phyloP scores from a whole-genome alignment of 495 filamentous ascomycete species.

The Aspergillus bridgeri region DNA sequence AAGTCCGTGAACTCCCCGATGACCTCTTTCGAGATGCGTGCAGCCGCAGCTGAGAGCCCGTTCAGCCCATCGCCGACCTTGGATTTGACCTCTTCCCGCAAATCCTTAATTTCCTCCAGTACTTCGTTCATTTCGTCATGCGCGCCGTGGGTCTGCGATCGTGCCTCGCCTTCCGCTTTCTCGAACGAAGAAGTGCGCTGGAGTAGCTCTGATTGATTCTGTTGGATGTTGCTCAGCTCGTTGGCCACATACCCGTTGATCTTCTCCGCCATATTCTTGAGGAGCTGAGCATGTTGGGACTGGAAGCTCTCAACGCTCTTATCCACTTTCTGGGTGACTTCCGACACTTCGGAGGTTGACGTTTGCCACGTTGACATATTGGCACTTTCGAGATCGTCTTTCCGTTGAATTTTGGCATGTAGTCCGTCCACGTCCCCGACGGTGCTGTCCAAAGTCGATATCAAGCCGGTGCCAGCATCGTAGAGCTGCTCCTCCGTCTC shows the following conservation, averaged over 20 bases:
- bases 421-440: conserved; percentile 76
- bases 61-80: conserved; percentile 82
- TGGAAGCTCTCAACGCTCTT: conserved; percentile 65
- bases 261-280: conserved; percentile 61
- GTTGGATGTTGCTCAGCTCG: conserved; percentile 65
- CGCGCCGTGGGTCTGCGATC: conserved; percentile 62
- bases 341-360: conserved; percentile 68
- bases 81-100: conserved; percentile 81
- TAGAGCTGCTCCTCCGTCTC: conserved; percentile 75
- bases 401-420: conserved; percentile 77
- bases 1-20: conserved; percentile 79
- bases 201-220: conserved; percentile 64
- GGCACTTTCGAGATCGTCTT: conserved; percentile 70
- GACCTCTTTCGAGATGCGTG: conserved; percentile 86
- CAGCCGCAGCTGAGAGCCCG: conserved; percentile 78
- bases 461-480: conserved; percentile 65
- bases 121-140: conserved; percentile 88
- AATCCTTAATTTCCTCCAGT: conserved; percentile 84
- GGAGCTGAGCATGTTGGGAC: conserved; percentile 61
- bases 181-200: conserved; percentile 63
- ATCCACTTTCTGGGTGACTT: conserved; percentile 74
- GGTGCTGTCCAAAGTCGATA: conserved; percentile 69
- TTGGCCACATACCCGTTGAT: conserved; percentile 69
- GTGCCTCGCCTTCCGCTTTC: conserved; percentile 60
- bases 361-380: conserved; percentile 78